Evolutionary conservation across 257 asterid genomes (phyloP).

Genomic region (Solanum pinnatisectum): DNA sequence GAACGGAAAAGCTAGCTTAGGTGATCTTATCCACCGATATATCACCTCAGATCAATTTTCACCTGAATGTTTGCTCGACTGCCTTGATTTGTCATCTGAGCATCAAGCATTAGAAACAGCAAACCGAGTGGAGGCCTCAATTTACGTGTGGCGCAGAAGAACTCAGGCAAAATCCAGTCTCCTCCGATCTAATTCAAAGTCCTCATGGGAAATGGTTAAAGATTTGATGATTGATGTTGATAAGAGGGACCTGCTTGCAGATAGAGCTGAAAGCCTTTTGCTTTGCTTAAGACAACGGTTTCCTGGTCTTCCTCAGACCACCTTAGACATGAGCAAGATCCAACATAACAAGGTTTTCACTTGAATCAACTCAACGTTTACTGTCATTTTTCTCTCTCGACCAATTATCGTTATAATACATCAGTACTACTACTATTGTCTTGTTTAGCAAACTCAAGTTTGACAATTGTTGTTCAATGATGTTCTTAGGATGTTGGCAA

Average conservation of each 20-base stretch:
- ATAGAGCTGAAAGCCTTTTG: constrained; percentile 65
- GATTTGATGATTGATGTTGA: constrained; percentile 57
- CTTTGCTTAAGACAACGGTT: constrained; percentile 51
- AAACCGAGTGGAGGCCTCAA: constrained; percentile 59
- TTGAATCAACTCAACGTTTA: not conserved
- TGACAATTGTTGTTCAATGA: not conserved
- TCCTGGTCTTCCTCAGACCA: constrained; percentile 83
- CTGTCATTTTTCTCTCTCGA: not conserved
- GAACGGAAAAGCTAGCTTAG: constrained; percentile 64
- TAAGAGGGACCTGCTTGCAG: constrained; percentile 46
- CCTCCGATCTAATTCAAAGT: constrained; percentile 27
- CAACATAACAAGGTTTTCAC: constrained; percentile 64
- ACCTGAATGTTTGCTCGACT: constrained; percentile 63
- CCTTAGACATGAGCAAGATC: constrained; percentile 71
- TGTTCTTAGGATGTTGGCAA: constrained; percentile 65
- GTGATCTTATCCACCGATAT: constrained; percentile 56
- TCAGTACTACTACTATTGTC: not conserved
- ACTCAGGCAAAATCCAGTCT: constrained; percentile 19
- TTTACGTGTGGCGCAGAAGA: constrained; percentile 48
- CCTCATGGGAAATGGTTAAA: constrained; percentile 77
- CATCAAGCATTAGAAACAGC: constrained; percentile 65
- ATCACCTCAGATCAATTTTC: constrained; percentile 54
- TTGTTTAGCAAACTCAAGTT: not conserved
- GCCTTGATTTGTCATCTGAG: constrained; percentile 68
- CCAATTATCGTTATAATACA: not conserved